Evolutionary conservation across 2,329 filamentous ascomycete genomes (phyloP).

Genomic region (Fusarium proliferatum): DNA sequence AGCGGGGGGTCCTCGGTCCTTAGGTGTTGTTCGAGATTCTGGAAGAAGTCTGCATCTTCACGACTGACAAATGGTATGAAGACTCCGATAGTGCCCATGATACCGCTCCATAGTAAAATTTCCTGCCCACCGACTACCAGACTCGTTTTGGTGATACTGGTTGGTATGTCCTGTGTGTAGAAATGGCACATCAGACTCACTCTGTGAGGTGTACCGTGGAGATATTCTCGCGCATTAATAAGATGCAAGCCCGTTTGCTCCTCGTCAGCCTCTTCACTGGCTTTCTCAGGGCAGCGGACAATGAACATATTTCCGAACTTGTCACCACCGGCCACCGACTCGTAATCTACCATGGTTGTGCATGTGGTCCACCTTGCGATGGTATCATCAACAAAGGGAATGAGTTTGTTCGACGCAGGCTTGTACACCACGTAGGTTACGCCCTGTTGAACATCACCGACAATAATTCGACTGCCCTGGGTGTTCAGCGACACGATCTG

Average conservation of each 20-base stretch:
- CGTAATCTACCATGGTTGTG: conserved; percentile 95
- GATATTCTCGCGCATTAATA: conserved; percentile 88
- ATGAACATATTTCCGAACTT: conserved; percentile 98
- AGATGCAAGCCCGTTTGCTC: conserved; percentile 90
- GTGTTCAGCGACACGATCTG: conserved; percentile 91
- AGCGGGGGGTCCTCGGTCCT: conserved; percentile 87
- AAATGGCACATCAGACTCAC: conserved; percentile 88
- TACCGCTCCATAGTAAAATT: conserved; percentile 90
- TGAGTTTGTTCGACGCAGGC: conserved; percentile 87
- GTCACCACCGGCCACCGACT: conserved; percentile 92
- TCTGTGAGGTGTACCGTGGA: conserved; percentile 88
- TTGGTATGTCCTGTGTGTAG: conserved; percentile 92
- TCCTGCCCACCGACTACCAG: conserved; percentile 93
- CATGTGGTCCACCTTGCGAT: conserved; percentile 91
- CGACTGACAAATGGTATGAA: conserved; percentile 91
- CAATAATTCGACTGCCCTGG: conserved; percentile 89
- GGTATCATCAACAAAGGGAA: conserved; percentile 92
- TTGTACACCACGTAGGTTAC: conserved; percentile 96
- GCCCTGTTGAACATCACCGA: conserved; percentile 92
- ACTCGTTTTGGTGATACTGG: conserved; percentile 87
- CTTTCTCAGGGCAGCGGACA: conserved; percentile 85
- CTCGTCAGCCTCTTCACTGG: conserved; percentile 90
- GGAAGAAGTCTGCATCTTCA: conserved; percentile 98
- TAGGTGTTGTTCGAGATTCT: conserved; percentile 89
- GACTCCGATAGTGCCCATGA: conserved; percentile 94